phyloP scores from a whole-genome alignment of 805 yeast species.

The Dipodascopsis tothii region DNA sequence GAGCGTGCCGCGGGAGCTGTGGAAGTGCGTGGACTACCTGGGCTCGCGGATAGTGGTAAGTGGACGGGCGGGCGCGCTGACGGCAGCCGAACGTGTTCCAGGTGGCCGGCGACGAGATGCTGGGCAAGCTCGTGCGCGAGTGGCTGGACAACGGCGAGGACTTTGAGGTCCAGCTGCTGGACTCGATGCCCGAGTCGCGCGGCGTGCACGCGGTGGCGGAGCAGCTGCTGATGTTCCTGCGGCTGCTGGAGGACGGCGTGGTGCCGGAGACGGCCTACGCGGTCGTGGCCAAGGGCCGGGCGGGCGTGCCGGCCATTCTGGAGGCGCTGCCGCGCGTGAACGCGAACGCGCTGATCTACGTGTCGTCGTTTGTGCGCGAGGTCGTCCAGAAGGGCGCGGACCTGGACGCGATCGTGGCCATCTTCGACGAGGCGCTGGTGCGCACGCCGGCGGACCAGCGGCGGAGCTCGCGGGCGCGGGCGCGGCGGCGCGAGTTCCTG shows the following conservation, averaged over 20 bases:
- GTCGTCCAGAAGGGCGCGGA: slow-evolving; percentile 28
- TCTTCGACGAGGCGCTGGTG: slow-evolving; percentile 32
- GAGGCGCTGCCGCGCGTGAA: slow-evolving; percentile 38
- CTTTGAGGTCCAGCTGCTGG: slow-evolving; percentile 29
- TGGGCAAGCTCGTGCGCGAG: slow-evolving; percentile 28
- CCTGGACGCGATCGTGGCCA: slow-evolving; percentile 21
- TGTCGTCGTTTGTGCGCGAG: slow-evolving; percentile 35
- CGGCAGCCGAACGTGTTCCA: slow-evolving; percentile 8
- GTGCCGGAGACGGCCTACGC: slow-evolving; percentile 31
- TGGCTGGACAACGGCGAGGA: slow-evolving; percentile 33
- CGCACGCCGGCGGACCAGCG: slow-evolving; percentile 30
- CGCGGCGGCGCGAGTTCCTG: slow-evolving; percentile 31
- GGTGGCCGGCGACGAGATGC: slow-evolving; percentile 20
- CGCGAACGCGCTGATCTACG: slow-evolving; percentile 38
- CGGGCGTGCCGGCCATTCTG: slow-evolving; percentile 31
- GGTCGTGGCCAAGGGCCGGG: slow-evolving; percentile 26
- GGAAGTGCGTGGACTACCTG: slow-evolving; percentile 32
- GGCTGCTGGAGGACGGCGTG: slow-evolving; percentile 38
- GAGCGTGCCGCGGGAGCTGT: slow-evolving; percentile 33
- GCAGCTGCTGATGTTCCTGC: slow-evolving; percentile 28
- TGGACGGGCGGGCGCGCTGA: slow-evolving; percentile 19
- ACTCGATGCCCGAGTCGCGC: slow-evolving; percentile 24
- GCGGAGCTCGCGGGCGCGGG: slow-evolving; percentile 29
- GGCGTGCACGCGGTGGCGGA: slow-evolving; percentile 40
- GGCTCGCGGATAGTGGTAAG: slow-evolving; percentile 27